phyloP scores from a whole-genome alignment of 148 eudicot species.

The Heliosperma pusillum region DNA sequence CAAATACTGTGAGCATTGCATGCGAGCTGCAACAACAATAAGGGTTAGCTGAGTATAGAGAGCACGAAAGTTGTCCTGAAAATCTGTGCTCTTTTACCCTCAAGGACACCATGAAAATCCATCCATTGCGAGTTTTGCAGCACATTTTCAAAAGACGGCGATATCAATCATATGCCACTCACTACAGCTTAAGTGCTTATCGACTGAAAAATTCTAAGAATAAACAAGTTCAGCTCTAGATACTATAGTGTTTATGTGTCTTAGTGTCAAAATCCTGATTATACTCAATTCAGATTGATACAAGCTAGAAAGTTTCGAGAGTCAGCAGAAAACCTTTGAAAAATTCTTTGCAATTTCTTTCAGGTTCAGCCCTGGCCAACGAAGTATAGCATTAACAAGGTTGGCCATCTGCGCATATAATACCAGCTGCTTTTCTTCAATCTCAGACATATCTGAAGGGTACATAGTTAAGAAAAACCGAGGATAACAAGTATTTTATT shows the following conservation, averaged over 20 bases:
- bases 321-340: conserved; percentile 59
- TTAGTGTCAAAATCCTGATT: background rate
- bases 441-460: conserved; percentile 63
- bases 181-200: background rate
- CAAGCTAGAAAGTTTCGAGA: background rate
- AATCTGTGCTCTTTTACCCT: background rate
- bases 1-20: conserved; percentile 94
- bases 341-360: conserved; percentile 83
- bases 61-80: background rate
- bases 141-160: background rate
- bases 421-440: conserved; percentile 70
- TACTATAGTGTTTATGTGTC: background rate
- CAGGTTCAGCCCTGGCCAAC: conserved; percentile 52
- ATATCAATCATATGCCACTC: background rate
- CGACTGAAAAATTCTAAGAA: background rate
- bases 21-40: conserved; percentile 59
- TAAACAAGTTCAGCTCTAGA: background rate
- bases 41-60: background rate
- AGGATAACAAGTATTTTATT: background rate
- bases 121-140: background rate
- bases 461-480: conserved; percentile 35
- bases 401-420: conserved; percentile 98
- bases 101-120: background rate
- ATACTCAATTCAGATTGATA: background rate
- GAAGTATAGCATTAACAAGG: conserved; percentile 65